Conservation (phyloP, 2,329 filamentous ascomycete genomes). For the Macrophomina pseudophaseolina region DNA sequence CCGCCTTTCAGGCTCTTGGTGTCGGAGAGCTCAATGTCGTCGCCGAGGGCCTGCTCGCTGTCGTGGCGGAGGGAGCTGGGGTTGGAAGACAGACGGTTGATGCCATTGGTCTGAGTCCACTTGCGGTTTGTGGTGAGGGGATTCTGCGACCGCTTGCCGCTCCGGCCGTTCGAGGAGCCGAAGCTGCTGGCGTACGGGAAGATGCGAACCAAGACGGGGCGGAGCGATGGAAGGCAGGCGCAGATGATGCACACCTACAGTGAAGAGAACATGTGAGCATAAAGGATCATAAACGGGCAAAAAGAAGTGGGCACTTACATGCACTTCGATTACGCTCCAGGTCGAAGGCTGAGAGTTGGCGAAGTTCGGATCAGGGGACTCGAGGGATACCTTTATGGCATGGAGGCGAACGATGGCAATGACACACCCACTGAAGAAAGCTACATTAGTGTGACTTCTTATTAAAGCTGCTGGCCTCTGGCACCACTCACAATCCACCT, state of each 20-base stretch:
- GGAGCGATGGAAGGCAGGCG: constrained; percentile 41
- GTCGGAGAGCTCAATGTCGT: neutral
- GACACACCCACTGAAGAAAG: neutral
- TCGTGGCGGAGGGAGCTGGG: neutral
- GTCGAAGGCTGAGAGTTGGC: constrained; percentile 2
- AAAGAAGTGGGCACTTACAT: neutral
- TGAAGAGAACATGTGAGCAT: neutral
- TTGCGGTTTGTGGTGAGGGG: neutral
- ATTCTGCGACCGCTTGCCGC: neutral
- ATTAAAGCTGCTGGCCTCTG: neutral
- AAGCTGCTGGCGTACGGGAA: constrained; percentile 1
- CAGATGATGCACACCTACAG: constrained; percentile 35
- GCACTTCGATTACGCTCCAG: constrained; percentile 11
- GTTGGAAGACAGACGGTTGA: neutral
- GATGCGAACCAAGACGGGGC: constrained; percentile 36
- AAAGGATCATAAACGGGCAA: neutral
- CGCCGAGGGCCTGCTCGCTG: neutral
- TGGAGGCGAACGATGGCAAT: constrained; percentile 3
- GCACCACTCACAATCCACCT: constrained; percentile 15
- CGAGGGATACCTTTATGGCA: neutral
- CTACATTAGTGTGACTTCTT: neutral
- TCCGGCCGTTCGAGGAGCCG: neutral
- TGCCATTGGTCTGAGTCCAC: neutral
- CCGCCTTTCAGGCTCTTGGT: neutral
- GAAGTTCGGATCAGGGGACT: neutral